A percentile compares a stretch with the other conserved stretches of the same genome.
Conservation (phyloP, 2,329 filamentous ascomycete species). For the Fusarium continuum region DNA sequence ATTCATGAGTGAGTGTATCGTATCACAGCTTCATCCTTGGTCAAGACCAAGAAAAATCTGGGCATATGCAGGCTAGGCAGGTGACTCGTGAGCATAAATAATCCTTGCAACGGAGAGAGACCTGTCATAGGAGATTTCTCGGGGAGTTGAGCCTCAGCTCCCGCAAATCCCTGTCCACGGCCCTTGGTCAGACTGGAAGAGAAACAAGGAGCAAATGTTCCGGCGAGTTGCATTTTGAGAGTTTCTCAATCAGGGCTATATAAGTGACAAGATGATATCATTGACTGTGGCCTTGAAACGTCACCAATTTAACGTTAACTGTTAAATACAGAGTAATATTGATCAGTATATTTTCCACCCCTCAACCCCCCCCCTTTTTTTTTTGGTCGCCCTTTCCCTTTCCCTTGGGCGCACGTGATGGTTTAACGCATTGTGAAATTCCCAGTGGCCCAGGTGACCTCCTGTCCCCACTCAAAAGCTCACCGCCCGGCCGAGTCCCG, state of each 20-base stretch:
- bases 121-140: conserved; percentile 5
- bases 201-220: conserved; percentile 22
- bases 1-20: neutral
- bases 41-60: neutral
- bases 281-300: neutral
- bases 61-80: too few relatives aligned
- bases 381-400: conserved; percentile 49
- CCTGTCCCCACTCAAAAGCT: conserved; percentile 39
- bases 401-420: conserved; percentile 44
- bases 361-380: neutral
- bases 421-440: conserved; percentile 37
- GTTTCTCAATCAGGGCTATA: neutral
- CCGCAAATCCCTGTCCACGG: conserved; percentile 9
- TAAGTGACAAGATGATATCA: conserved; percentile 11
- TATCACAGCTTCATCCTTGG: neutral
- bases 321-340: too few relatives aligned
- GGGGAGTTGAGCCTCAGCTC: conserved; percentile 19
- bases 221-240: neutral
- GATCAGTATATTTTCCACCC: too few relatives aligned
- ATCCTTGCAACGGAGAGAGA: conserved; percentile 1
- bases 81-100: too few relatives aligned
- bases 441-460: conserved; percentile 41
- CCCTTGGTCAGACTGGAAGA: neutral
- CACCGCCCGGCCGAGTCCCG: conserved; percentile 42
- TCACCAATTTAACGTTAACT: neutral